Evolutionary conservation across 2,329 filamentous ascomycete genomes (phyloP).

Genomic region (Paecilomyces sp.): DNA sequence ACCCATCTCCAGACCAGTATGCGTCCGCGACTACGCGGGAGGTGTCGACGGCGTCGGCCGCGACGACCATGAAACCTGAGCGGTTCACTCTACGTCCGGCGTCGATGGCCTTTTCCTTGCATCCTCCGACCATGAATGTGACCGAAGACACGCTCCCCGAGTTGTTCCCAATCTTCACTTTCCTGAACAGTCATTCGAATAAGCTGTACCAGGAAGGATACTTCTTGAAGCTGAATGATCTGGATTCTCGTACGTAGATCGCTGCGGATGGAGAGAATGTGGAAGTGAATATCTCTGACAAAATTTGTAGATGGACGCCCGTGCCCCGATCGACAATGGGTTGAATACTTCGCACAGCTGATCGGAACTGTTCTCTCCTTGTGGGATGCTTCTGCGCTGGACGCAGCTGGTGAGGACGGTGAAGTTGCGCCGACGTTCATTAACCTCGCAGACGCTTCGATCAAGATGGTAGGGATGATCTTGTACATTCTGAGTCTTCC

Average conservation of each 20-base stretch:
- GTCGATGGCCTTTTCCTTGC: constrained; percentile 81
- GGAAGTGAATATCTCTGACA: constrained; percentile 14
- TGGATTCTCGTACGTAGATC: constrained; percentile 69
- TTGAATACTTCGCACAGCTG: constrained; percentile 93
- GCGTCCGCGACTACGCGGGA: neutral
- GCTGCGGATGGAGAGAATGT: neutral
- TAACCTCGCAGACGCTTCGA: constrained; percentile 92
- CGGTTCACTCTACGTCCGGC: constrained; percentile 59
- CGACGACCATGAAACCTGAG: constrained; percentile 21
- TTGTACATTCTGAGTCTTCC: neutral
- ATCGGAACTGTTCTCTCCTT: constrained; percentile 90
- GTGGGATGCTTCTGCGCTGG: constrained; percentile 90
- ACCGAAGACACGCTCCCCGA: constrained; percentile 82
- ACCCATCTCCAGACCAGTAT: neutral
- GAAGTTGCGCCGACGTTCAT: constrained; percentile 89
- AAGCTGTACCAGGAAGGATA: constrained; percentile 98
- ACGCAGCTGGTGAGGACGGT: constrained; percentile 75
- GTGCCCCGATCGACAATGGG: constrained; percentile 81
- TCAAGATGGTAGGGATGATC: constrained; percentile 73
- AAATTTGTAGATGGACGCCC: constrained; percentile 66
- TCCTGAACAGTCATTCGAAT: constrained; percentile 89
- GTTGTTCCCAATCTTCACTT: constrained; percentile 87
- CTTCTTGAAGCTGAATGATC: constrained; percentile 91
- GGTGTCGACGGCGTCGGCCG: neutral
- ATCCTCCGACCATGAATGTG: constrained; percentile 79